Evolutionary conservation across 2,329 filamentous ascomycete species (phyloP).

Genomic region (Xylaria sp.): DNA sequence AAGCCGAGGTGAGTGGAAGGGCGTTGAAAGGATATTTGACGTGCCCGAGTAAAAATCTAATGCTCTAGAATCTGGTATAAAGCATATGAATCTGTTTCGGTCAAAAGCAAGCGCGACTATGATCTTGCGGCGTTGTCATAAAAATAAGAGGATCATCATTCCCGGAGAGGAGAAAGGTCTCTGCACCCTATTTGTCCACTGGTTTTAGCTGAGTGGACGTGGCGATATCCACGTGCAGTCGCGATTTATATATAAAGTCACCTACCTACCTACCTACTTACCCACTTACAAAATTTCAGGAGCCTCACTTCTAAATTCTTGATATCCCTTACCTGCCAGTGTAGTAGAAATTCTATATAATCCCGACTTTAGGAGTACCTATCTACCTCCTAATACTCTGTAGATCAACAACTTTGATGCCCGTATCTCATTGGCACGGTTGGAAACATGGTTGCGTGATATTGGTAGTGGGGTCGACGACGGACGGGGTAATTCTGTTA

Average conservation of each 20-base stretch:
- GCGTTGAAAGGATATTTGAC: constrained; percentile 48
- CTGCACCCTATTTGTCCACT: no score
- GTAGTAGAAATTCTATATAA: not conserved
- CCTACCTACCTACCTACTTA: no score
- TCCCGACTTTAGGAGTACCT: not conserved
- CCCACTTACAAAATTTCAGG: constrained; percentile 9
- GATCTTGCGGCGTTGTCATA: not conserved
- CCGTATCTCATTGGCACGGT: constrained; percentile 24
- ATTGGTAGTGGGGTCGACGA: constrained; percentile 21
- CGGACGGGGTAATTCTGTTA: constrained; percentile 26
- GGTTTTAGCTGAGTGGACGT: no score
- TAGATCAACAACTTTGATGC: not conserved
- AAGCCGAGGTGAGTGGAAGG: constrained; percentile 50
- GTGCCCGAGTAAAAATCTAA: constrained; percentile 33
- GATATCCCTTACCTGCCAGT: not conserved
- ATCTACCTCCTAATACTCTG: not conserved
- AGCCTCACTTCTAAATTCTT: not conserved
- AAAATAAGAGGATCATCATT: not conserved
- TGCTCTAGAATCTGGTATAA: constrained; percentile 1
- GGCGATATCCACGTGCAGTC: not conserved
- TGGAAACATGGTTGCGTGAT: constrained; percentile 9
- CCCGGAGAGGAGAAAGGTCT: not conserved
- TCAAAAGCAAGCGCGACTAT: constrained; percentile 1
- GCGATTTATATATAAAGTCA: not conserved
- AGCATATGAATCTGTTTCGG: not conserved